Evolutionary conservation across 805 yeast genomes (phyloP).

Genomic region (Limtongia smithiae): DNA sequence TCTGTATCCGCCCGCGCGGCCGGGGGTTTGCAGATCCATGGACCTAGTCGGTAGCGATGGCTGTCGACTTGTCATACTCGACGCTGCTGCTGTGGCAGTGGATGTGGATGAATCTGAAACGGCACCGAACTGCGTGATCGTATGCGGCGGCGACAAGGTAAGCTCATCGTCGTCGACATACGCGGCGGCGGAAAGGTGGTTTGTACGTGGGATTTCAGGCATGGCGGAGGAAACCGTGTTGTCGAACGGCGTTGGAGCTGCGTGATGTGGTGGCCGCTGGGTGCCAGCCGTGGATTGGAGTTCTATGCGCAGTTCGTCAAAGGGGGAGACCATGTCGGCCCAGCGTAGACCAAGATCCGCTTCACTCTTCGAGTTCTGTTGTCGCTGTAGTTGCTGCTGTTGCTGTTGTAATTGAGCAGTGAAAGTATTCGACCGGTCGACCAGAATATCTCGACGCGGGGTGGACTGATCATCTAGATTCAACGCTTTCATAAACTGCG

Average conservation of each 20-base stretch:
- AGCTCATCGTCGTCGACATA: constrained; percentile 10
- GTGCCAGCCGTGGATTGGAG: too few species aligned
- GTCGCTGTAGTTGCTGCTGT: neutral
- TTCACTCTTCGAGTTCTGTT: neutral
- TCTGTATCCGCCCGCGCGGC: neutral
- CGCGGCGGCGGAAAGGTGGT: neutral
- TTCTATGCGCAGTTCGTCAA: constrained; percentile 23
- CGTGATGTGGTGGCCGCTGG: too few species aligned
- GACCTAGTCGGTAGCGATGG: too few species aligned
- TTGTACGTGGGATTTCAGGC: neutral
- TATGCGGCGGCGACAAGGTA: constrained; percentile 10
- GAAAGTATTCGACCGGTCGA: constrained; percentile 10
- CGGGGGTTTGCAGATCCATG: constrained; percentile 2
- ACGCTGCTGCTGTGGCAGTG: too few species aligned
- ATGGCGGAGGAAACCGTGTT: constrained; percentile 14
- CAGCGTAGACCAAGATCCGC: constrained; percentile 8
- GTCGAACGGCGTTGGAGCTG: constrained; percentile 3
- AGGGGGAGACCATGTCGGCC: constrained; percentile 26
- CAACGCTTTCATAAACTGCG: constrained; percentile 15
- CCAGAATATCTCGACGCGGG: constrained; percentile 8
- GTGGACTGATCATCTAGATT: constrained; percentile 20
- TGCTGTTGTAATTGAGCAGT: neutral
- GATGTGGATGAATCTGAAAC: too few species aligned
- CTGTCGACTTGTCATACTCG: too few species aligned
- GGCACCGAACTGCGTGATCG: neutral